phyloP scores from a whole-genome alignment of 2,329 filamentous ascomycete species.

The Thielaviopsis populi region DNA sequence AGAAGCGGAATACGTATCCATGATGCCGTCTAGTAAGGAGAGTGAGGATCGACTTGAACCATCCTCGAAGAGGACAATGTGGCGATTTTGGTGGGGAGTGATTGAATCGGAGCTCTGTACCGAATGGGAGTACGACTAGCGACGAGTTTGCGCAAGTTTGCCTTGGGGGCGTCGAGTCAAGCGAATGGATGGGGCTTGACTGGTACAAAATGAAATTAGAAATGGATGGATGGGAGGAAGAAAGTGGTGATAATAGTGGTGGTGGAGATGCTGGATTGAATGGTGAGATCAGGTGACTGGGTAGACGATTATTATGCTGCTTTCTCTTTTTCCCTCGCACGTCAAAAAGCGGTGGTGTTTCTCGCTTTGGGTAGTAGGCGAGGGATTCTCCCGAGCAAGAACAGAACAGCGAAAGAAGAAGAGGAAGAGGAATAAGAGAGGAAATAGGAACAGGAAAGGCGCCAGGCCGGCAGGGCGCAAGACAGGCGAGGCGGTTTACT shows the following conservation, averaged over 20 bases:
- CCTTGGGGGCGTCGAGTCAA: background rate
- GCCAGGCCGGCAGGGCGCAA: background rate
- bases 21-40: slow-evolving; percentile 10
- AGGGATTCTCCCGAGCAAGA: background rate
- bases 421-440: background rate
- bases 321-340: background rate
- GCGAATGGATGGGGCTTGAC: background rate
- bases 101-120: background rate
- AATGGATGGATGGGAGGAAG: background rate
- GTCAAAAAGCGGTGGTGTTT: background rate
- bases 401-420: background rate
- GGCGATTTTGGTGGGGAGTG: background rate
- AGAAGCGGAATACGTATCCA: slow-evolving; percentile 14
- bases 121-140: background rate
- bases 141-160: slow-evolving; percentile 2
- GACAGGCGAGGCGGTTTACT: background rate
- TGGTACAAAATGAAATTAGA: background rate
- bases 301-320: background rate
- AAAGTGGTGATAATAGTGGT: background rate
- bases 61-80: slow-evolving; percentile 14
- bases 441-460: background rate
- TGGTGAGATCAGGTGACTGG: background rate
- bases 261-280: background rate
- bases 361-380: background rate
- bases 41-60: slow-evolving; percentile 9